Percentiles rank a stretch among this genome's conserved stretches.
phyloP scores from a whole-genome alignment of 805 yeast genomes.

The Candida alai region DNA sequence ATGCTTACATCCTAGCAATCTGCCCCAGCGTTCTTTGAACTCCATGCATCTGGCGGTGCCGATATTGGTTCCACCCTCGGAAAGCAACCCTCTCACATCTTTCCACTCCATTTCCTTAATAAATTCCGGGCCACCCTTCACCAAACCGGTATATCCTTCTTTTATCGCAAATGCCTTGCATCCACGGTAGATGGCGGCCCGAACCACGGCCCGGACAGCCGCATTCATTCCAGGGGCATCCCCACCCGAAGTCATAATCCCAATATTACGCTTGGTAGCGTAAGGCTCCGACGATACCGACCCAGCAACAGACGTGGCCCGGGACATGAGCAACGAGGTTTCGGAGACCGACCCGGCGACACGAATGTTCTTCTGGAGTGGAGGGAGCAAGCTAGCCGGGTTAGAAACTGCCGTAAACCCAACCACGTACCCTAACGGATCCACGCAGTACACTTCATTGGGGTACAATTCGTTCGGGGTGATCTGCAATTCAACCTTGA shows the following conservation, averaged over 20 bases:
- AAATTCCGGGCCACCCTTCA: slow-evolving; percentile 70
- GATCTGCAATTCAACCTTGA: slow-evolving; percentile 44
- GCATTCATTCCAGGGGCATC: slow-evolving; percentile 99
- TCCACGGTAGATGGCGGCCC: slow-evolving; percentile 81
- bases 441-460: slow-evolving; percentile 68
- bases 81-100: slow-evolving; percentile 90
- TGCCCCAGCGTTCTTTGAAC: slow-evolving; percentile 81
- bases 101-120: slow-evolving; percentile 84
- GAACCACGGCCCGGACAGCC: slow-evolving; percentile 89
- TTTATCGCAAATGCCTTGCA: slow-evolving; percentile 89
- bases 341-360: slow-evolving; percentile 12
- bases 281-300: slow-evolving; percentile 12
- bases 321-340: slow-evolving; percentile 15
- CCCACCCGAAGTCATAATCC: slow-evolving; percentile 98
- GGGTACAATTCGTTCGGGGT: slow-evolving; percentile 75
- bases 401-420: slow-evolving; percentile 71
- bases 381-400: slow-evolving; percentile 51
- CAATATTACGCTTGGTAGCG: slow-evolving; percentile 55
- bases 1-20: slow-evolving; percentile 78
- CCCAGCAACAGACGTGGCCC: slow-evolving; percentile 15
- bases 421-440: slow-evolving; percentile 78
- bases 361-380: slow-evolving; percentile 26
- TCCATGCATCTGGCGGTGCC: slow-evolving; percentile 94
- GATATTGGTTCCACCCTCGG: slow-evolving; percentile 91
- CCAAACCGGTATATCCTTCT: slow-evolving; percentile 95